These are phyloP conservation scores for Sporothrix schenckii DNA, from an alignment of 2,329 filamentous ascomycete genomes.

Conservation along the genomic window DNA sequence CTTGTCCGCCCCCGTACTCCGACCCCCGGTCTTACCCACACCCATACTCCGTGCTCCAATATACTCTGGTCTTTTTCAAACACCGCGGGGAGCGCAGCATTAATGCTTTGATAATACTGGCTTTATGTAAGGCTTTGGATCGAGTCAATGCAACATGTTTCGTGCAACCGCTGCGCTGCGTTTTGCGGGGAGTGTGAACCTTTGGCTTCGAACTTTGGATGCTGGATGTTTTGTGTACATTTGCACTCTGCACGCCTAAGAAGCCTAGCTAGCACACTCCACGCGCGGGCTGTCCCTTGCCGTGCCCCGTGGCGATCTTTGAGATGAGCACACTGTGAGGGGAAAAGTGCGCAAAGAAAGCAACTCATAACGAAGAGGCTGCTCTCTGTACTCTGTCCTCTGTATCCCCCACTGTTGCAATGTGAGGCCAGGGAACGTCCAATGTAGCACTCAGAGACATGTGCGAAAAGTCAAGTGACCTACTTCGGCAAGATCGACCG, in stretches of 20 bases:
- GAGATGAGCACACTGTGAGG: background rate
- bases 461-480: conserved; percentile 5
- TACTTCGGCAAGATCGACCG: conserved; percentile 20
- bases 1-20: background rate
- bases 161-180: conserved; percentile 8
- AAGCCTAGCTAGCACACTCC: background rate
- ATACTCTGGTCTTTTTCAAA: conserved; percentile 7
- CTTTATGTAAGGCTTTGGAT: background rate
- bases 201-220: background rate
- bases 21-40: conserved; percentile 13
- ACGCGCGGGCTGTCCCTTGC: background rate
- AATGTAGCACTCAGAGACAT: background rate
- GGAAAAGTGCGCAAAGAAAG: no score
- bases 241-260: background rate
- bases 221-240: background rate
- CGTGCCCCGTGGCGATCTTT: conserved; percentile 5
- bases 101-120: background rate
- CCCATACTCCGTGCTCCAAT: conserved; percentile 15
- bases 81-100: conserved; percentile 22
- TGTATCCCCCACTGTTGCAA: conserved; percentile 8
- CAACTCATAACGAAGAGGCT: background rate
- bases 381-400: no score
- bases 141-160: background rate
- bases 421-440: no score
- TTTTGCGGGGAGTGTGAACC: background rate